These are phyloP conservation scores for Ogataea parapolymorpha DNA, from an alignment of 805 yeast genomes.

Conservation along the genomic window DNA sequence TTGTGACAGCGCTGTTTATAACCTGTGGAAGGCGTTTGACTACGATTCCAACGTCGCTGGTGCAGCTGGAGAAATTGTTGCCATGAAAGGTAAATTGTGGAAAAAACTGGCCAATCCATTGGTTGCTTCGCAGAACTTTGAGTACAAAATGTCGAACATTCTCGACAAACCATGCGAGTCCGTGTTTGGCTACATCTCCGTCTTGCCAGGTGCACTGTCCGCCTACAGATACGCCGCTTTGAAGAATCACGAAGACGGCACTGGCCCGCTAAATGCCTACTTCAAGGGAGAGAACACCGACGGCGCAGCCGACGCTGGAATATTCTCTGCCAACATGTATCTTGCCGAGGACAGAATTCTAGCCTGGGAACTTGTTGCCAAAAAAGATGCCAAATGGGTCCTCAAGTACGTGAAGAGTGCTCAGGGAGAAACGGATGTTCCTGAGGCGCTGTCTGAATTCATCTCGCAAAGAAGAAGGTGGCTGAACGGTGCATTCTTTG, in stretches of 20 bases:
- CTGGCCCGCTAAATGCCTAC: constrained; percentile 86
- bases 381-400: constrained; percentile 79
- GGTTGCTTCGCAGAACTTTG: constrained; percentile 95
- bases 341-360: constrained; percentile 94
- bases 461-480: constrained; percentile 96
- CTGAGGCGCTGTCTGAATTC: constrained; percentile 91
- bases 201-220: constrained; percentile 92
- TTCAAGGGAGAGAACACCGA: constrained; percentile 73
- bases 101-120: constrained; percentile 78
- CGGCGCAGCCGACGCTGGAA: constrained; percentile 49
- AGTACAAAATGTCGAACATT: constrained; percentile 95
- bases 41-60: constrained; percentile 97
- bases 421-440: constrained; percentile 95
- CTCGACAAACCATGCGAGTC: constrained; percentile 93
- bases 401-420: constrained; percentile 90
- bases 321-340: constrained; percentile 95
- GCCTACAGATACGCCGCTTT: constrained; percentile 91
- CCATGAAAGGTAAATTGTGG: constrained; percentile 92
- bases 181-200: constrained; percentile 87
- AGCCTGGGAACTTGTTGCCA: constrained; percentile 95
- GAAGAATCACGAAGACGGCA: constrained; percentile 80
- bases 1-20: constrained; percentile 82
- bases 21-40: constrained; percentile 97
- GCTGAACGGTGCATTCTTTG: constrained; percentile 97
- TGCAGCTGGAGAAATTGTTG: constrained; percentile 96